phyloP scores from a whole-genome alignment of 345 rosid species.

The Cochlearia excelsa region DNA sequence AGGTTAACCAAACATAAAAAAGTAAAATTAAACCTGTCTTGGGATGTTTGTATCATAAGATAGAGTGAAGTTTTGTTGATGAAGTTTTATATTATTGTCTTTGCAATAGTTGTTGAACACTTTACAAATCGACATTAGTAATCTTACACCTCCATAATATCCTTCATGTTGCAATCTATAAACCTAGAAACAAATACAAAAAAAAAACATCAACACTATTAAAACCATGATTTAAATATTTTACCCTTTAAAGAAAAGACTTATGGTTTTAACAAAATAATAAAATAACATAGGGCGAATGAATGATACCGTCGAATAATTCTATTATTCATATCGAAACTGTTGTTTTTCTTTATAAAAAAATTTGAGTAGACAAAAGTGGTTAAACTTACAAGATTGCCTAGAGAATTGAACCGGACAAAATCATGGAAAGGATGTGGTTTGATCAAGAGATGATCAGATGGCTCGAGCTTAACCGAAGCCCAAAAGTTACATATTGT shows the following conservation, averaged over 20 bases:
- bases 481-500: slow-evolving; percentile 74
- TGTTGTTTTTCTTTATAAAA: no score
- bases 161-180: slow-evolving; percentile 65
- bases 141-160: slow-evolving; percentile 85
- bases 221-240: no score
- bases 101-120: slow-evolving; percentile 56
- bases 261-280: no score
- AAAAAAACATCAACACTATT: no score
- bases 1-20: not conserved
- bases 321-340: no score
- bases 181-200: not conserved
- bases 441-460: slow-evolving; percentile 56
- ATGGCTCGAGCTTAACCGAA: slow-evolving; percentile 59
- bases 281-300: no score
- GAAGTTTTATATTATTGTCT: slow-evolving; percentile 55
- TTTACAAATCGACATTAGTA: slow-evolving; percentile 87
- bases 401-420: slow-evolving; percentile 60
- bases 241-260: no score
- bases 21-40: slow-evolving; percentile 61
- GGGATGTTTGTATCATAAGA: slow-evolving; percentile 92
- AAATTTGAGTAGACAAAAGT: not conserved
- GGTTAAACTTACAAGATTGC: slow-evolving; percentile 52
- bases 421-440: slow-evolving; percentile 84
- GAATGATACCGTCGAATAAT: no score
- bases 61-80: slow-evolving; percentile 51